Evolutionary conservation across 306 rosid genomes (phyloP).

Genomic region (Medicago truncatula): MtrunA17r5.0-ANR NC_053049.1:40185001-40185500

Average conservation of each 20-base stretch:
- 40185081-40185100: too few species aligned
- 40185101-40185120: too few species aligned
- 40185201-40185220: neutral
- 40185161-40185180: too few species aligned
- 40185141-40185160: too few species aligned
- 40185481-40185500: neutral
- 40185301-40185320: slow-evolving; percentile 3
- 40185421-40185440: neutral
- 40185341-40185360: neutral
- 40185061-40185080: too few species aligned
- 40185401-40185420: neutral
- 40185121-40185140: too few species aligned
- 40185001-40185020: too few species aligned
- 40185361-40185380: slow-evolving; percentile 4
- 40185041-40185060: too few species aligned
- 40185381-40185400: slow-evolving; percentile 4
- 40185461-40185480: slow-evolving; percentile 18
- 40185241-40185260: slow-evolving; percentile 29
- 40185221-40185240: slow-evolving; percentile 17
- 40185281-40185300: slow-evolving; percentile 13
- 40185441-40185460: slow-evolving; percentile 2
- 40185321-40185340: slow-evolving; percentile 30
- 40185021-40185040: too few species aligned
- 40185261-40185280: slow-evolving; percentile 8
- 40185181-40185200: too few species aligned